Evolutionary conservation across 768 basidiomycete genomes (phyloP), one percentile per base, ranked within the genome.

Genomic region (Calocybe gangraenosa): DNA sequence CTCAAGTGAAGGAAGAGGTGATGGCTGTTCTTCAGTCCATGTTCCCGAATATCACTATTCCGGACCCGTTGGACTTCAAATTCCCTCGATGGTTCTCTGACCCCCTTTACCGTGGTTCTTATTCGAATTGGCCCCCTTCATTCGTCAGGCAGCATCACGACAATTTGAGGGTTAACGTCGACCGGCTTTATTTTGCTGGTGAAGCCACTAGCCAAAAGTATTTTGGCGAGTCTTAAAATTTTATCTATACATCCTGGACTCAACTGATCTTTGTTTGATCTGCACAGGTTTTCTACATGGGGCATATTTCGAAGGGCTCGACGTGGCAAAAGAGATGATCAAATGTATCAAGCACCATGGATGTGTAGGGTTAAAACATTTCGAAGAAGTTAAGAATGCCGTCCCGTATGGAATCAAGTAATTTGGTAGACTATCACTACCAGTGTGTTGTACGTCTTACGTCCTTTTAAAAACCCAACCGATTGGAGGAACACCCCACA

Each of bases 71-170:
- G 4, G 78, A 71, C 22, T 78, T 87, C 58, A 69, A 70, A 55
- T 73, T 79, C 50, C 70, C 73, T 2, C 61, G 69, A 2, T 87
- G 84, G 85, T 52, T 67, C 37, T 58, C 60, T 10, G 70, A 84
- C 54, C 71, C 74, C 2, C 62, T 74, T 2, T 79, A 70, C 58
- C 69, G 80, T 17, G 81, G 81, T 3, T 78, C 81, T 3, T 87
- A 81, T 52, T 79, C 78, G 17, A 87, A 84, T 48, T 86, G 82
- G 82, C 83, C 82, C 0, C 69, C 84, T 0, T 70, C 78, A 2
- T 83, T 82, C 50, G 59, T 76, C 9, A 69, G 67, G 13, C 64
- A 60, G 7, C 78, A 82, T 42, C 68, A 78, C n/a, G 63, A 73
- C 20, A 81, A 84, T 53, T 53, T 84, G 37, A 69, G 75, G 45